Conservation (phyloP, 1,139 yeast genomes). For the Saccharomycopsis hybrid region DNA sequence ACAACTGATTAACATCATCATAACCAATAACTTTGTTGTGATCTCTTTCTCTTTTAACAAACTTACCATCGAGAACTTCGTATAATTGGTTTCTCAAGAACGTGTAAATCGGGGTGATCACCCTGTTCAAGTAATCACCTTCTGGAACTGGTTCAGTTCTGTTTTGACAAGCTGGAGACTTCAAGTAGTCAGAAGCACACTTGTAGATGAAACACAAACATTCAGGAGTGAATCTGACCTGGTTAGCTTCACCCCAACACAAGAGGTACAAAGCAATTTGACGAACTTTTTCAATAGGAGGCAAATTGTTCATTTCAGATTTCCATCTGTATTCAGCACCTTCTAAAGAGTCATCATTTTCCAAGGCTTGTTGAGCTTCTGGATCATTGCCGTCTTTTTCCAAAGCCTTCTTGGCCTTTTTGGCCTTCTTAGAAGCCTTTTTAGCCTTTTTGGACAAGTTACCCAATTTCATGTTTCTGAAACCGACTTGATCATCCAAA, state of each 20-base stretch:
- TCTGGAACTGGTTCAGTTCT: slow-evolving; percentile 87
- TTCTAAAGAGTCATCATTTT: slow-evolving; percentile 76
- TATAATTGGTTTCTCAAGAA: slow-evolving; percentile 92
- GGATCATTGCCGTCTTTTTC: slow-evolving; percentile 38
- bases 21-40: slow-evolving; percentile 93
- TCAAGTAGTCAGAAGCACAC: slow-evolving; percentile 82
- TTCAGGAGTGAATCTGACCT: slow-evolving; percentile 93
- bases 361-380: slow-evolving; percentile 69
- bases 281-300: slow-evolving; percentile 77
- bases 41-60: slow-evolving; percentile 94
- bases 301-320: slow-evolving; percentile 59
- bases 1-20: slow-evolving; percentile 96
- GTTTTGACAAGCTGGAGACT: slow-evolving; percentile 87
- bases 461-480: slow-evolving; percentile 74
- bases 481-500: slow-evolving; percentile 74
- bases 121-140: slow-evolving; percentile 90
- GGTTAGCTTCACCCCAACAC: slow-evolving; percentile 99
- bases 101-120: slow-evolving; percentile 86
- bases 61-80: slow-evolving; percentile 66
- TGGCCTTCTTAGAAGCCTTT: slow-evolving; percentile 51
- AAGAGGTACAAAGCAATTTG: slow-evolving; percentile 85
- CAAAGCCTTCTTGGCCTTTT: slow-evolving; percentile 56
- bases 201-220: slow-evolving; percentile 87
- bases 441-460: slow-evolving; percentile 51
- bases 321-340: slow-evolving; percentile 87